Evolutionary conservation across 371 early-diverging fungal genomes (phyloP).

Genomic region (Batkoa obscura): DNA sequence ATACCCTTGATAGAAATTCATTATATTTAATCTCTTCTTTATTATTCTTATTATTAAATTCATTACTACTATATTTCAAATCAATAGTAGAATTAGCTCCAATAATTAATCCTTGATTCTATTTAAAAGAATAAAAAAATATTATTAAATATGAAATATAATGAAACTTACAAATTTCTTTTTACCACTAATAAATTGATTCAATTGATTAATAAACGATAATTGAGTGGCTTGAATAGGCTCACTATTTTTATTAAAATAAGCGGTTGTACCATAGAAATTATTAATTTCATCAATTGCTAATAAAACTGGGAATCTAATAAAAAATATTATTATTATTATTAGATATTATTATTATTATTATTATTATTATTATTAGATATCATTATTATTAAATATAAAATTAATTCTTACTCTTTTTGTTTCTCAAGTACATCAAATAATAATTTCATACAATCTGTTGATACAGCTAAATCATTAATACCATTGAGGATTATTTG

Average conservation of each 20-base stretch:
- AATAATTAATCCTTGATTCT: background rate
- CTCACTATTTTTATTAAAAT: background rate
- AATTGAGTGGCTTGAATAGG: background rate
- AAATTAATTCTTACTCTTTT: too few species aligned
- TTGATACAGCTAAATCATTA: too few species aligned
- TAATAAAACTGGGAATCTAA: background rate
- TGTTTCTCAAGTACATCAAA: too few species aligned
- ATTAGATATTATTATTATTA: too few species aligned
- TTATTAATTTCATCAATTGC: conserved; percentile 4
- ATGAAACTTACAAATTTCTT: background rate
- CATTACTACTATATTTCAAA: background rate
- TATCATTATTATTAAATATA: too few species aligned
- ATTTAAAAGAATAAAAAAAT: background rate
- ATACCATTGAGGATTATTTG: too few species aligned
- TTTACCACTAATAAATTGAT: background rate
- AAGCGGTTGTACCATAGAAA: background rate
- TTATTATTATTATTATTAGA: too few species aligned
- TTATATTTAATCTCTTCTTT: background rate
- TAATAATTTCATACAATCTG: too few species aligned
- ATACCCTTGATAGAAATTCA: background rate
- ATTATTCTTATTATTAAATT: background rate
- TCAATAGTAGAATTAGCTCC: conserved; percentile 4
- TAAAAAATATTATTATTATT: too few species aligned
- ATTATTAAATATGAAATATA: background rate
- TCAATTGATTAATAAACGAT: background rate